Base-by-base conservation (phyloP, 192 early-diverging fungal genomes). In the Radiomyces spectabilis region DNA sequence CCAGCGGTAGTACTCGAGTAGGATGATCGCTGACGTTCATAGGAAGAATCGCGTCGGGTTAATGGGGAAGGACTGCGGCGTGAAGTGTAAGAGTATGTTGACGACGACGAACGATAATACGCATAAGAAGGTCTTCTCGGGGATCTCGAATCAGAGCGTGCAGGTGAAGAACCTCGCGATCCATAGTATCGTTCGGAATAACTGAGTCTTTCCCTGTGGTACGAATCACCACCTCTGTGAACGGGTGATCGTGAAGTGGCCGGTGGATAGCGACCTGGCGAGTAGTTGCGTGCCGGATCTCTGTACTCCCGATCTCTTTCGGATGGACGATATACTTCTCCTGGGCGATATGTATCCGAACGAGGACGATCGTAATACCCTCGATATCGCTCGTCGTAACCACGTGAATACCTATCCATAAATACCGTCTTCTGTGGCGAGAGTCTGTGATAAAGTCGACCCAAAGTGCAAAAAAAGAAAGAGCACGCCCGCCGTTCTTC, bases 301-400 rank as follows among this genome's bases (percentile, higher is more conserved):
- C 52, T 53, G 34, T 62, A 62, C n/a, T 62, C 60, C 34, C 60
- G 33, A 26, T 53, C 50, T 29, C n/a, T n/a, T n/a, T n/a, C n/a
- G n/a, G n/a, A n/a, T n/a, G 50, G 41, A 10, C 60, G 43, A 25
- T 62, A 62, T 35, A 26, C 55, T 49, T 62, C 60, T n/a, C 60
- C 29, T 12, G 60, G 60, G 16, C 60, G 16, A 38, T 62, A 62
- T 15, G 60, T 62, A 26, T 62, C 60, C 21, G 60, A 62, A 6
- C 60, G 51, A 12, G 60, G 60, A 15, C 60, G 41, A 31, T 62
- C 60, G 47, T 55, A 62, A 35, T 62, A 62, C 16, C 60, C 52
- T 47, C 60, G 41, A 35, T 62, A 62, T n/a, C 60, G 29, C 32
- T 62, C 60, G 31, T 62, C 60, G 44, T 62, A 62, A 21, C 52